A percentile compares a stretch with the other conserved stretches of the same genome.
Evolutionary conservation across 2,329 filamentous ascomycete genomes (phyloP).

Genomic region (Calonectria crousiana): DNA sequence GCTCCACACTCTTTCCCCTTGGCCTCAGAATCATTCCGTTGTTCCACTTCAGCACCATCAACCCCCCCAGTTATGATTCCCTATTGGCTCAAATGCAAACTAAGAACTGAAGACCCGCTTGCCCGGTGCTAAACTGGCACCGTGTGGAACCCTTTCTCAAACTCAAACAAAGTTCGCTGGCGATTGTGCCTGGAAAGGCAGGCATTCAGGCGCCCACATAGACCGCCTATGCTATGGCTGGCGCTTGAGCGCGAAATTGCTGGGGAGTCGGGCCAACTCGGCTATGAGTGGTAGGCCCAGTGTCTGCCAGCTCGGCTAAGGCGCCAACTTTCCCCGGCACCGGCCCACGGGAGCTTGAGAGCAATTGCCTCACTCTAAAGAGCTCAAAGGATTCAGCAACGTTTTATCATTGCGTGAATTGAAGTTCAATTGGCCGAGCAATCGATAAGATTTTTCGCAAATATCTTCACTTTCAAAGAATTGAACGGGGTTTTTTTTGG

Average conservation of each 20-base stretch:
- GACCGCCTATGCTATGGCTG: slow-evolving; percentile 28
- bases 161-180: slow-evolving; percentile 30
- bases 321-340: slow-evolving; percentile 42
- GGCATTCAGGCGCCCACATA: slow-evolving; percentile 38
- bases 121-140: slow-evolving; percentile 47
- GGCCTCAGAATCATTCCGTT: slow-evolving; percentile 32
- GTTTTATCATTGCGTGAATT: slow-evolving; percentile 31
- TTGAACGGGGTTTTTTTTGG: slow-evolving; percentile 9
- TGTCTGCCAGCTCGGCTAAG: slow-evolving; percentile 40
- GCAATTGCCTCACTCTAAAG: slow-evolving; percentile 45
- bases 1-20: slow-evolving; percentile 42
- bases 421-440: slow-evolving; percentile 37
- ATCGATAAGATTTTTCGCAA: slow-evolving; percentile 16
- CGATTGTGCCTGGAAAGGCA: slow-evolving; percentile 45
- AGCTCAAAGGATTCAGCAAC: slow-evolving; percentile 28
- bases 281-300: slow-evolving; percentile 42
- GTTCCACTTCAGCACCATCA: slow-evolving; percentile 36
- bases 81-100: slow-evolving; percentile 38
- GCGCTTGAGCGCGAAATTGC: slow-evolving; percentile 23
- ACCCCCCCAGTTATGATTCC: slow-evolving; percentile 23
- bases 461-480: slow-evolving; percentile 21
- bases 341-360: slow-evolving; percentile 46
- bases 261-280: slow-evolving; percentile 40
- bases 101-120: slow-evolving; percentile 37
- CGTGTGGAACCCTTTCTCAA: slow-evolving; percentile 43